These are phyloP conservation scores for Russula sp. DNA, from an alignment of 768 basidiomycete genomes.

Conservation along the genomic window DNA sequence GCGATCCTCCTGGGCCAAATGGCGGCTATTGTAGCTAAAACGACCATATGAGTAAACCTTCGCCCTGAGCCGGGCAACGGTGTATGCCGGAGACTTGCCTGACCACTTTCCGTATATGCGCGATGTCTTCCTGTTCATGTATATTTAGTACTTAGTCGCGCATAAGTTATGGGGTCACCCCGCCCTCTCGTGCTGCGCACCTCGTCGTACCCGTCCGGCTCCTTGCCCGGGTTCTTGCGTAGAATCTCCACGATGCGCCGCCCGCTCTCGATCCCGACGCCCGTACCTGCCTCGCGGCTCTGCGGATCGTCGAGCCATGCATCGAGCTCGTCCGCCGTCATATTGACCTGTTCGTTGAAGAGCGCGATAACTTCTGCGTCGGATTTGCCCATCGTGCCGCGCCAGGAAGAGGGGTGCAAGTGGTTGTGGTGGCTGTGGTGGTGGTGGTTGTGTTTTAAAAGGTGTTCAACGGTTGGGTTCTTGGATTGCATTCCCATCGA, in stretches of 20 bases:
- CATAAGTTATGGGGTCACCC: not conserved
- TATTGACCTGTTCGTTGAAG: slow-evolving; percentile 32
- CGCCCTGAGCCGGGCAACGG: no score
- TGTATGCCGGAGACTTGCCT: slow-evolving; percentile 23
- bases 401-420: not conserved
- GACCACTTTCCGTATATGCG: slow-evolving; percentile 33
- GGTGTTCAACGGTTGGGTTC: no score
- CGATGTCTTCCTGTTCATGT: slow-evolving; percentile 28
- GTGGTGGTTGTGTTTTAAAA: no score
- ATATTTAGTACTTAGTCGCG: not conserved
- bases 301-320: slow-evolving; percentile 31
- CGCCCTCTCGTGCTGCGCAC: slow-evolving; percentile 4
- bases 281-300: slow-evolving; percentile 31
- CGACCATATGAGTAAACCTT: not conserved
- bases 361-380: slow-evolving; percentile 29
- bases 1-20: slow-evolving; percentile 32
- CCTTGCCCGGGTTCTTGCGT: slow-evolving; percentile 32
- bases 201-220: slow-evolving; percentile 30
- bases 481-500: no score
- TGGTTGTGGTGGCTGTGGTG: no score
- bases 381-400: slow-evolving; percentile 27
- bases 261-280: slow-evolving; percentile 32
- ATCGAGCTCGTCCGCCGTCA: slow-evolving; percentile 32
- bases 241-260: slow-evolving; percentile 32
- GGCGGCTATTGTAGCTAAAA: slow-evolving; percentile 30